Conservation (phyloP, 805 yeast genomes). For the Saccharomycopsis schoenii region DNA sequence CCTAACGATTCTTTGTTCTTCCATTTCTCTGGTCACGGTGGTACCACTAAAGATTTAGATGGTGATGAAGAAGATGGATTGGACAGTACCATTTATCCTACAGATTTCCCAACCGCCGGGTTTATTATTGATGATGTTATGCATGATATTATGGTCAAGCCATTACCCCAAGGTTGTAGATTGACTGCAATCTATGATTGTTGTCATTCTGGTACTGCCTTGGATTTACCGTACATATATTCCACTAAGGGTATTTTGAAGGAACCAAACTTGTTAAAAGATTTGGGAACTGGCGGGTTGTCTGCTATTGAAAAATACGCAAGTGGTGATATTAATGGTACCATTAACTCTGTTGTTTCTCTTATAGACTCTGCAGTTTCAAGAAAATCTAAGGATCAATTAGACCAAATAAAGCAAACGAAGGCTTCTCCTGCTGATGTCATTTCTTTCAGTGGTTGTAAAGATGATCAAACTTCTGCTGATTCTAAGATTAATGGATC, state of each 20-base stretch:
- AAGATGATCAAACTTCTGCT: slow-evolving; percentile 52
- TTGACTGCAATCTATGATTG: slow-evolving; percentile 65
- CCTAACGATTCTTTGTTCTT: slow-evolving; percentile 61
- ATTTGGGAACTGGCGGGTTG: slow-evolving; percentile 52
- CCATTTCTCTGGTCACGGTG: slow-evolving; percentile 74
- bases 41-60: slow-evolving; percentile 46
- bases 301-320: slow-evolving; percentile 44
- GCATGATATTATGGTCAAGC: slow-evolving; percentile 51
- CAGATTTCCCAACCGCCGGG: slow-evolving; percentile 53
- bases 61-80: slow-evolving; percentile 58
- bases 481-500: slow-evolving; percentile 54
- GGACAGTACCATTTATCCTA: slow-evolving; percentile 54
- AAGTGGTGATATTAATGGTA: slow-evolving; percentile 32
- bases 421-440: slow-evolving; percentile 63
- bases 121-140: slow-evolving; percentile 56
- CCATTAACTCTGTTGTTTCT: slow-evolving; percentile 14
- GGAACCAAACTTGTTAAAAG: slow-evolving; percentile 60
- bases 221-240: slow-evolving; percentile 61
- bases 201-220: slow-evolving; percentile 66
- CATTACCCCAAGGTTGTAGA: slow-evolving; percentile 55
- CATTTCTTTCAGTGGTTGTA: slow-evolving; percentile 58
- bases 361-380: slow-evolving; percentile 11
- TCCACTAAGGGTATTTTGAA: slow-evolving; percentile 65
- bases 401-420: slow-evolving; percentile 31
- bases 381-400: neutral